A percentile compares a stretch with the other conserved stretches of the same genome.
phyloP scores from a whole-genome alignment of 163 green algal species.

The Scenedesmus sp. region DNA sequence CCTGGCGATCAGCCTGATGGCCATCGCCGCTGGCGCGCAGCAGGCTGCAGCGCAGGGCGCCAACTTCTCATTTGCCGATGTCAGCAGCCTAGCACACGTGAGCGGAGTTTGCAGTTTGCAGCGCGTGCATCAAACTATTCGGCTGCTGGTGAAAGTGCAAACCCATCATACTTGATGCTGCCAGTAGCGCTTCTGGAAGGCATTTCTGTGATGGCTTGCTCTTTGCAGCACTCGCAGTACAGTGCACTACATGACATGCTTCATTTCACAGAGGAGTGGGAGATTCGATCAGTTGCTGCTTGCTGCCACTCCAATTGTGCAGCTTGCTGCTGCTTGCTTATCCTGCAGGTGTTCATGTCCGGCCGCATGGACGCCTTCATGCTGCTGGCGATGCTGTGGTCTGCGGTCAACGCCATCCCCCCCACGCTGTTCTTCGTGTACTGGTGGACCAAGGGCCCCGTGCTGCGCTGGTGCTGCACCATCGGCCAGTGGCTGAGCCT shows the following conservation, averaged over 20 bases:
- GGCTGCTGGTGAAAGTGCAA: too few species aligned
- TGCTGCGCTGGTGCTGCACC: slow-evolving; percentile 1
- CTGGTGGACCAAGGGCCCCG: neutral
- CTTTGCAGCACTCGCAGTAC: too few species aligned
- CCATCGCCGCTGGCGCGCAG: slow-evolving; percentile 8
- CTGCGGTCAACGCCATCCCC: slow-evolving; percentile 26
- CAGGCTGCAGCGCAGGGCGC: neutral
- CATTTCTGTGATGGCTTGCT: too few species aligned
- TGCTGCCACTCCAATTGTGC: too few species aligned
- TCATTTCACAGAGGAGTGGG: too few species aligned
- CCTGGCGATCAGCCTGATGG: neutral
- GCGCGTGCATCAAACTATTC: too few species aligned
- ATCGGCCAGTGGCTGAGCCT: neutral
- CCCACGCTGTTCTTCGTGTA: slow-evolving; percentile 51
- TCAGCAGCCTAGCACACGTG: neutral
- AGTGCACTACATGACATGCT: too few species aligned
- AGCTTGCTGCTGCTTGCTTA: too few species aligned
- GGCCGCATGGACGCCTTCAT: slow-evolving; percentile 45
- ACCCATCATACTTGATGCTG: too few species aligned
- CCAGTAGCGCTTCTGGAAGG: too few species aligned
- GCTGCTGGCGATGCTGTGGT: slow-evolving; percentile 44
- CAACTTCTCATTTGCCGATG: neutral
- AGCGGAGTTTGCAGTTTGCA: neutral
- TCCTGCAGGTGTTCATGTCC: slow-evolving; percentile 11
- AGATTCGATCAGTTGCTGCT: too few species aligned